Percentiles rank a stretch among this genome's conserved stretches.
Conservation (phyloP, 2,329 filamentous ascomycete species). For the Botryotinia narcissicola region DNA sequence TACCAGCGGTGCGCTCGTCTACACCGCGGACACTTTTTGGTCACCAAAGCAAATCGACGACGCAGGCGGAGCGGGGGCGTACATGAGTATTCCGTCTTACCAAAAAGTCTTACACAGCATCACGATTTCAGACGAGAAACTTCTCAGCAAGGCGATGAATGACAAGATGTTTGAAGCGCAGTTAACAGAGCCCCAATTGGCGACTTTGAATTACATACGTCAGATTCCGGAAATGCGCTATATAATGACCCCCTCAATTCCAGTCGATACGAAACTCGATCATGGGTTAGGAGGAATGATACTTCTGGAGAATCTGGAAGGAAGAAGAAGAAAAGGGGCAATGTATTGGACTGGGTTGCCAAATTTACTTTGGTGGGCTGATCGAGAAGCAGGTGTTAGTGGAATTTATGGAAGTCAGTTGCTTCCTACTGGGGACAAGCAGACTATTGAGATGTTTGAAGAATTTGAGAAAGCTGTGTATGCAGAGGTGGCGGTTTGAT, state of each 20-base stretch:
- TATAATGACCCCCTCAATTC: neutral
- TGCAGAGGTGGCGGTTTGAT: conserved; percentile 10
- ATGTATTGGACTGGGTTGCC: conserved; percentile 45
- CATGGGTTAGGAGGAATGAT: conserved; percentile 19
- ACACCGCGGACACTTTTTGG: neutral
- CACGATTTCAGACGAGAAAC: conserved; percentile 18
- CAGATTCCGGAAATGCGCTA: neutral
- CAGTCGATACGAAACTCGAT: neutral
- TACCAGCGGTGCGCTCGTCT: neutral
- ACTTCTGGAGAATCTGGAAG: conserved; percentile 10
- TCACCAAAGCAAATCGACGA: conserved; percentile 8
- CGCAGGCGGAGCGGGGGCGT: conserved; percentile 16
- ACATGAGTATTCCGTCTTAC: conserved; percentile 14
- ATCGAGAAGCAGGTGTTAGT: conserved; percentile 42
- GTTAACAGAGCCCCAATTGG: neutral
- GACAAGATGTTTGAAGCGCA: conserved; percentile 24
- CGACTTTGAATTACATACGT: neutral
- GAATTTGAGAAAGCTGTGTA: conserved; percentile 45
- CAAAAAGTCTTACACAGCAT: conserved; percentile 23
- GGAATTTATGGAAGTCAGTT: conserved; percentile 46
- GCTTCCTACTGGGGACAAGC: conserved; percentile 43
- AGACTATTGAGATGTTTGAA: conserved; percentile 38
- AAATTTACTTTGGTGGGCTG: conserved; percentile 48
- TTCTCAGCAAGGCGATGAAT: conserved; percentile 16
- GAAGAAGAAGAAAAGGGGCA: conserved; percentile 15